Conservation (phyloP, 2,329 filamentous ascomycete genomes). For the Dryadomyces quercus-mongolicae region DNA sequence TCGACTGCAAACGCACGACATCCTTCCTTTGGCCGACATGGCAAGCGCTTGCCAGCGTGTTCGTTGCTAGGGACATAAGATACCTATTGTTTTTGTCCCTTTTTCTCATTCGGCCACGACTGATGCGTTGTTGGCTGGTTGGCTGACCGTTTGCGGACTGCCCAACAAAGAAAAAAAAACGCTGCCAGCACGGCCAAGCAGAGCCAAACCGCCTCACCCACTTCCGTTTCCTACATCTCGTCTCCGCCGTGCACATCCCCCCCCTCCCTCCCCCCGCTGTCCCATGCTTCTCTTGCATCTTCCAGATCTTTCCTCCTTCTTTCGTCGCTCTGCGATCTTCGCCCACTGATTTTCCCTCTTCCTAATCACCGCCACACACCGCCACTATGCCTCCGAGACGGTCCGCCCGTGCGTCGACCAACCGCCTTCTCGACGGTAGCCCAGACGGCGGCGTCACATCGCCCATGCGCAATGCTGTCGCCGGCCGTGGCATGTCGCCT, state of each 20-base stretch:
- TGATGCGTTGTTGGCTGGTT: background rate
- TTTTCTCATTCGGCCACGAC: background rate
- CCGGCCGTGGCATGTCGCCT: slow-evolving; percentile 11
- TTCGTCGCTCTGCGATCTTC: background rate
- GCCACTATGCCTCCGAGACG: slow-evolving; percentile 12
- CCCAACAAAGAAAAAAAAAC: background rate
- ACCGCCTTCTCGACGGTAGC: slow-evolving; percentile 11
- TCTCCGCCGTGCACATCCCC: background rate
- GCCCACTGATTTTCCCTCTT: background rate
- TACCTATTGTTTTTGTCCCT: background rate
- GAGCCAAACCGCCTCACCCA: background rate
- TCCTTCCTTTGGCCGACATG: background rate
- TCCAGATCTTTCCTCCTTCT: too few relatives aligned
- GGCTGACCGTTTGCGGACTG: background rate
- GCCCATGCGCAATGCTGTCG: slow-evolving; percentile 4
- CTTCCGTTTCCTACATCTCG: background rate
- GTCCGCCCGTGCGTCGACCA: slow-evolving; percentile 8
- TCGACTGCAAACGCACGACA: background rate
- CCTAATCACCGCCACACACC: background rate
- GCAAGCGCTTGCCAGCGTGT: background rate
- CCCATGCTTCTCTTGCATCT: too few relatives aligned
- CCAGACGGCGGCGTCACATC: slow-evolving; percentile 10
- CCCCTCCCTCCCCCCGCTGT: too few relatives aligned
- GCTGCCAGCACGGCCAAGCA: background rate
- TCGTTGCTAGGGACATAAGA: background rate